A percentile compares a stretch with the other conserved stretches of the same genome.
Conservation (phyloP, 2,329 filamentous ascomycete genomes). For the Sporothrix schenckii region DNA sequence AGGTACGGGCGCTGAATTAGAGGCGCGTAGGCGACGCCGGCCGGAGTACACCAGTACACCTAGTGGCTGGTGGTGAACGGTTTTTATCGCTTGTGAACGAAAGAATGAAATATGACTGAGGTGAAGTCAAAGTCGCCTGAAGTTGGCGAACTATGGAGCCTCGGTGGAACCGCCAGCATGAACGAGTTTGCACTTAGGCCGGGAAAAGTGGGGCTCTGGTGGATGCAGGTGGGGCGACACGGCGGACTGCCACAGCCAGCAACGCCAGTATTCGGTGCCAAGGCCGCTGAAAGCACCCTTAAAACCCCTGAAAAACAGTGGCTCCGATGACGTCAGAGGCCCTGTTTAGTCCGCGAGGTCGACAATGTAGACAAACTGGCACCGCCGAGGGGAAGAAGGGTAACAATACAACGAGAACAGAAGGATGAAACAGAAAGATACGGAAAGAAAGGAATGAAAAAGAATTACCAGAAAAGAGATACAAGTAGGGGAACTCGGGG, state of each 20-base stretch:
- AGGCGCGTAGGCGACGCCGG: neutral
- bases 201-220: constrained; percentile 10
- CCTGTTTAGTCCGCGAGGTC: neutral
- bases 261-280: neutral
- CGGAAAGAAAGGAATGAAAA: neutral
- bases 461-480: neutral
- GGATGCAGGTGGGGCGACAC: neutral
- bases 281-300: constrained; percentile 3
- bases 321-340: constrained; percentile 14
- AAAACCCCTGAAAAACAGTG: constrained; percentile 16
- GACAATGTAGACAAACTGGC: constrained; percentile 9
- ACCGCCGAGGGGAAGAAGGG: no score
- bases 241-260: neutral
- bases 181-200: constrained; percentile 26
- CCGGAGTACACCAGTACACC: no score
- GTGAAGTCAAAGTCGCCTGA: neutral
- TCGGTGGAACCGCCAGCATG: constrained; percentile 27
- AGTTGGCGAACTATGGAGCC: constrained; percentile 23
- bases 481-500: neutral
- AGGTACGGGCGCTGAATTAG: neutral
- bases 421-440: neutral
- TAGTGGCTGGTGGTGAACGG: neutral
- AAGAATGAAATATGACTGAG: neutral
- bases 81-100: neutral
- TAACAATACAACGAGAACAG: no score